Evolutionary conservation across 1,284 basidiomycete species (phyloP).

Genomic region (Melanopsichium pennsylvanicum): DNA sequence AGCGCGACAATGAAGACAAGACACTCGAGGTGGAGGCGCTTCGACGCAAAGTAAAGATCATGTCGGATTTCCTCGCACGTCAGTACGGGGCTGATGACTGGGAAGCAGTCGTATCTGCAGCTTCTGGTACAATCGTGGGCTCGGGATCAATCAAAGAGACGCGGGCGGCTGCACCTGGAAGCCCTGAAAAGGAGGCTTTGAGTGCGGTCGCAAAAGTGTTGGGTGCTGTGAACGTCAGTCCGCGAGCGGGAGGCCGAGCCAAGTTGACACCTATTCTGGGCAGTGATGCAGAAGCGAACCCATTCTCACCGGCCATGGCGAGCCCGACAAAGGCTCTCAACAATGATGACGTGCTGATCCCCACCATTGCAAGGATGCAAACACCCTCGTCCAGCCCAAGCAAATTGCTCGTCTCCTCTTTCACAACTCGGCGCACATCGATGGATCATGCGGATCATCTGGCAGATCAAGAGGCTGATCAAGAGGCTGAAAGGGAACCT

Average conservation of each 20-base stretch:
- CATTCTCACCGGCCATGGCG: slow-evolving; percentile 12
- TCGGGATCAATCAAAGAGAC: slow-evolving; percentile 4
- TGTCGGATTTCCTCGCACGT: slow-evolving; percentile 47
- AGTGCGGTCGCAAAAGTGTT: slow-evolving; percentile 36
- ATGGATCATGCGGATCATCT: background rate
- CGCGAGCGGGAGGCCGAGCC: slow-evolving; percentile 11
- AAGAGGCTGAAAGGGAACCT: background rate
- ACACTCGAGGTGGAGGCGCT: slow-evolving; percentile 54
- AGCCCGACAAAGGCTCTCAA: slow-evolving; percentile 42
- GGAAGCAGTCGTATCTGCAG: slow-evolving; percentile 44
- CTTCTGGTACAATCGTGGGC: background rate
- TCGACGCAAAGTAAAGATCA: slow-evolving; percentile 44
- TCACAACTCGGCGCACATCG: background rate
- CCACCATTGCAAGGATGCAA: slow-evolving; percentile 34
- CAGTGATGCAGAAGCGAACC: slow-evolving; percentile 14
- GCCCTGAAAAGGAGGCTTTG: slow-evolving; percentile 36
- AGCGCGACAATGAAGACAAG: slow-evolving; percentile 58
- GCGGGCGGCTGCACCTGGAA: background rate
- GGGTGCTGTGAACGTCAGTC: slow-evolving; percentile 19
- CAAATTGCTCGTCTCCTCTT: slow-evolving; percentile 22
- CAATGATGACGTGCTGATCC: slow-evolving; percentile 44
- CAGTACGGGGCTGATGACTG: slow-evolving; percentile 52
- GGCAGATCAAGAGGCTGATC: background rate
- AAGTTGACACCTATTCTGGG: slow-evolving; percentile 23
- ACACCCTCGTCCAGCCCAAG: slow-evolving; percentile 29